phyloP scores from a whole-genome alignment of 1,139 yeast species.

The Saccharomycopsis hybrid region DNA sequence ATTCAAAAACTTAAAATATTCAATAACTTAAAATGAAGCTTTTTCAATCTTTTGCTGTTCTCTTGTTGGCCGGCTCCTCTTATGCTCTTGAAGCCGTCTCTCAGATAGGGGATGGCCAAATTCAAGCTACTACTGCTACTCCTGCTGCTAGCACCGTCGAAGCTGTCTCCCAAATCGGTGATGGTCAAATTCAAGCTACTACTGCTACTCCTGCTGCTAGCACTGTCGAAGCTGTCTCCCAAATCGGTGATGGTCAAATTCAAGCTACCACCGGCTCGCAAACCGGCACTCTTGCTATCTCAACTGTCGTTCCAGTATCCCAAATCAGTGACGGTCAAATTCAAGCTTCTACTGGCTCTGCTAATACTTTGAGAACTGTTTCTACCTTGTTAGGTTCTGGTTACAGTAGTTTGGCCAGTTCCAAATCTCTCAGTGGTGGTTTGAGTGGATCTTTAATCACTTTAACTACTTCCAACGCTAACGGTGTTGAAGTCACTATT shows the following conservation, averaged over 20 bases:
- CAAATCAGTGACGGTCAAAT: conserved; percentile 22
- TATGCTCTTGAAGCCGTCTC: conserved; percentile 37
- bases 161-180: conserved; percentile 31
- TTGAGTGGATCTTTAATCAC: conserved; percentile 17
- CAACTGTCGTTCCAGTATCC: conserved; percentile 20
- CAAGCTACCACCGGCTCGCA: conserved; percentile 33
- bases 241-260: conserved; percentile 35
- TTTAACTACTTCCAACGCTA: conserved; percentile 19
- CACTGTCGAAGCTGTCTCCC: conserved; percentile 31
- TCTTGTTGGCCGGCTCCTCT: conserved; percentile 16
- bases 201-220: conserved; percentile 28
- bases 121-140: conserved; percentile 44
- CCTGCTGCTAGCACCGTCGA: conserved; percentile 31
- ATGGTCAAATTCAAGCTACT: conserved; percentile 36
- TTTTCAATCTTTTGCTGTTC: background rate
- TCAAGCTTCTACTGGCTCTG: conserved; percentile 19
- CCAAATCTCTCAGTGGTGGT: conserved; percentile 8
- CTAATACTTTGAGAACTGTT: conserved; percentile 13
- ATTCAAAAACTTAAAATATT: background rate
- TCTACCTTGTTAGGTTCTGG: conserved; percentile 12
- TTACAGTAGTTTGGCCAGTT: background rate
- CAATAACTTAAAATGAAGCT: conserved; percentile 27
- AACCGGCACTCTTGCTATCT: conserved; percentile 29
- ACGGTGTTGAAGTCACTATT: conserved; percentile 19
- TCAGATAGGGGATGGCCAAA: conserved; percentile 56